Evolutionary conservation across 305 asterid genomes (phyloP).

Genomic region (Andrographis paniculata): DNA sequence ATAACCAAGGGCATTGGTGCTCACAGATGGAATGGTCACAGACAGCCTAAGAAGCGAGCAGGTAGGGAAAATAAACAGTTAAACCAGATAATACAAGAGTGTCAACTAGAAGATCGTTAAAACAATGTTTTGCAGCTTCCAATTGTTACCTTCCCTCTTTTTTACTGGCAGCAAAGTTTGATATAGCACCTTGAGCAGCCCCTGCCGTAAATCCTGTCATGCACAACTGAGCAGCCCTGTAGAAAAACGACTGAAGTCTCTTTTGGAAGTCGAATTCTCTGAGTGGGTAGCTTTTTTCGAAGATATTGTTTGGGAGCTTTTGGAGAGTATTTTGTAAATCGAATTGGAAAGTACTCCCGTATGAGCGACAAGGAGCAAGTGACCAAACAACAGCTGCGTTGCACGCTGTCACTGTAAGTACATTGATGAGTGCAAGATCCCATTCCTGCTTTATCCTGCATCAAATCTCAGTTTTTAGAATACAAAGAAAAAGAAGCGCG

Average conservation of each 20-base stretch:
- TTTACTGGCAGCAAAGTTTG: constrained; percentile 72
- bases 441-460: constrained; percentile 95
- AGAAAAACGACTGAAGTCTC: constrained; percentile 81
- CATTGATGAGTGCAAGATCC: constrained; percentile 97
- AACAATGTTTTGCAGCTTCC: neutral
- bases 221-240: constrained; percentile 84
- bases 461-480: constrained; percentile 10
- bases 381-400: constrained; percentile 92
- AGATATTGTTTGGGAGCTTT: constrained; percentile 94
- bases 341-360: constrained; percentile 88
- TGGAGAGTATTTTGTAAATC: constrained; percentile 96
- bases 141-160: constrained; percentile 79
- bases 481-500: constrained; percentile 10
- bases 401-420: constrained; percentile 87
- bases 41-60: constrained; percentile 53
- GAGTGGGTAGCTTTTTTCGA: constrained; percentile 81
- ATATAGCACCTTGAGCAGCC: constrained; percentile 82
- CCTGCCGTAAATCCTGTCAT: constrained; percentile 97
- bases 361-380: constrained; percentile 97
- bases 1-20: constrained; percentile 88
- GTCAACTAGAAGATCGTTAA: constrained; percentile 2
- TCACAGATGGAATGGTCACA: constrained; percentile 77
- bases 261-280: constrained; percentile 91
- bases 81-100: constrained; percentile 6
- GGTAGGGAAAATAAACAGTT: neutral